Evolutionary conservation across 2,329 filamentous ascomycete genomes (phyloP), one percentile per base, ranked within the genome.

Genomic region (Albophoma yamanashiensis): DNA sequence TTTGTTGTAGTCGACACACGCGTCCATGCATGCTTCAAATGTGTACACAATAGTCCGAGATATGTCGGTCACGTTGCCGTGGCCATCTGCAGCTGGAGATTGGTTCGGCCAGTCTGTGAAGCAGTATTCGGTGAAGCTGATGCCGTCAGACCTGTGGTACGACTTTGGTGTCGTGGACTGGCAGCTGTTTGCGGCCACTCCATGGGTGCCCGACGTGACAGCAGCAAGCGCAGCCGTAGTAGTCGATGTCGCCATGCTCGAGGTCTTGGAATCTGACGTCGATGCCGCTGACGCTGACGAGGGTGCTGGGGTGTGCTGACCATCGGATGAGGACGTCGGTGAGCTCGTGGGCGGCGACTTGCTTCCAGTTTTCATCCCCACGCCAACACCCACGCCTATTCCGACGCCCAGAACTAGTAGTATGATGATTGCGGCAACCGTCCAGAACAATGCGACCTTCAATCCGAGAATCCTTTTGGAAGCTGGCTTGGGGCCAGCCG

Each of bases 81-180:
- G 39, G n/a, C 61, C 61, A 43, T 64, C 59, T 3, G 47, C 39
- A 31, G 59, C 57, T 15, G 39, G 50, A 36, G n/a, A 9, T 50
- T 47, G 52, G 12, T 47, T 56, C 8, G 62, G 62, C 4, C 66
- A 69, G 62, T 64, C 64, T 11, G 67, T 70, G 65, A 63, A 64
- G 58, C 63, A 64, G 56, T 59, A 64, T 56, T 61, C 50, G 15
- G 52, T 59, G 55, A 64, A 63, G 17, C 40, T 45, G 27, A 42
- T 58, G 45, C 61, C 61, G 58, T 60, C 43, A 8, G 17, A 14
- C 7, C 59, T 31, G 34, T 58, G 25, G 56, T 62, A 63, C 11
- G 63, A 61, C 53, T 57, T 59, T 39, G 63, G 63, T 14, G 38
- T 58, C 40, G 56, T 55, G 43, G 50, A 62, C 31, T 20, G 60